Base-by-base conservation (phyloP, 176 grass and related monocot genomes). In the Zizania latifolia region DNA sequence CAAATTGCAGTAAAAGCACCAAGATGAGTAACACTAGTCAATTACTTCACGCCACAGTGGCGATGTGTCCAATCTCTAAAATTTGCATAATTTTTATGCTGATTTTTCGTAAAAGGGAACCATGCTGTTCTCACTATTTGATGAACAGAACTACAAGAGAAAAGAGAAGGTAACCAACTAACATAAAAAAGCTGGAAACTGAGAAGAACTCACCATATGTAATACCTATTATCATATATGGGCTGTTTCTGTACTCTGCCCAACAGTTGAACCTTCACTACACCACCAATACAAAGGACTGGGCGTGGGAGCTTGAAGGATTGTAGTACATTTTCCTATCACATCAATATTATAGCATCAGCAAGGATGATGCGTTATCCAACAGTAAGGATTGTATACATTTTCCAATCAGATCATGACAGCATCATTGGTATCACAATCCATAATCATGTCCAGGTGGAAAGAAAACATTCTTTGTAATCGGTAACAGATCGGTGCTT, bases 261-360 rank as follows among this genome's bases (percentile, higher is more conserved):
- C 29, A 88, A 60, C 68, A 96, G 82, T 50, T 92, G 82, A 48
- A 96, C 62, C 81, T 88, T 89, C 78, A 92, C 71, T 57, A 96
- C 65, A 8, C 89, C 93, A 30, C 93, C 93, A 51, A 92, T 89
- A 68, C 93, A 97, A n/a, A 97, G 43, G 86, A 81, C 62, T 17
- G 87, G 79, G 0, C 27, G 66, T 19, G 87, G 89, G 24, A 97
- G 68, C 83, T 84, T 92, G 19, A 97, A 92, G 44, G 84, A 90
- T 46, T 92, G 93, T 50, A 87, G 50, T 45, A 78, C 51, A 81
- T 85, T 92, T 85, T 89, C 83, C 89, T 96, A 54, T 28, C 29
- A 69, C 36, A 77, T 44, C 56, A 71, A 37, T 63, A 82, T 41
- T 60, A 76, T 32, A 23, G 46, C 14, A 43, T 67, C 15, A 76